Evolutionary conservation across 2,329 filamentous ascomycete species (phyloP).

Genomic region (Aureobasidium sp.): DNA sequence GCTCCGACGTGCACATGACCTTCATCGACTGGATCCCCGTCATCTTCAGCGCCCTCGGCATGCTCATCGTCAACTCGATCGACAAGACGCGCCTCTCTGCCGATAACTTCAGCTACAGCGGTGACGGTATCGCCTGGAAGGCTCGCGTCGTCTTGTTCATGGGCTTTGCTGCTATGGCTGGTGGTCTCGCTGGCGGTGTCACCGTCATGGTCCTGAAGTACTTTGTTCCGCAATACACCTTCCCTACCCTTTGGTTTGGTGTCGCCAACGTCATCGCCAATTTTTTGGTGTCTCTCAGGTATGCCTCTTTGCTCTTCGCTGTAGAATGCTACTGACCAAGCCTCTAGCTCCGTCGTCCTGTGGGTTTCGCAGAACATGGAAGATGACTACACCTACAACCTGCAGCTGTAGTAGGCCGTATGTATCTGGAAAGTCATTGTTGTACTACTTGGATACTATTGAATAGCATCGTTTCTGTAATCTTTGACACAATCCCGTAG

Average conservation of each 20-base stretch:
- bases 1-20: conserved; percentile 54
- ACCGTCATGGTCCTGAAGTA: conserved; percentile 63
- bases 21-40: conserved; percentile 66
- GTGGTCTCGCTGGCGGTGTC: conserved; percentile 58
- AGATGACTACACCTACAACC: conserved; percentile 63
- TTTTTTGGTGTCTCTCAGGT: conserved; percentile 59
- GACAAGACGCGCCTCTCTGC: conserved; percentile 58
- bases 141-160: conserved; percentile 60
- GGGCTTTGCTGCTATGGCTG: conserved; percentile 61
- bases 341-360: conserved; percentile 50
- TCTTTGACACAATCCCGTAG: background rate
- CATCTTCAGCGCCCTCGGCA: conserved; percentile 61
- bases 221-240: conserved; percentile 49
- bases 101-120: conserved; percentile 57
- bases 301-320: conserved; percentile 22
- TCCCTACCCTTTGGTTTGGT: conserved; percentile 59
- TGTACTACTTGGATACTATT: background rate
- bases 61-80: conserved; percentile 66
- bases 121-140: conserved; percentile 62
- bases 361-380: conserved; percentile 68
- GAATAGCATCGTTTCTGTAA: background rate
- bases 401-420: conserved; percentile 44
- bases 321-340: background rate
- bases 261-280: conserved; percentile 60
- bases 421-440: background rate